Base-by-base conservation (phyloP, 2,329 filamentous ascomycete genomes). In the Botrytis fragariae region DNA sequence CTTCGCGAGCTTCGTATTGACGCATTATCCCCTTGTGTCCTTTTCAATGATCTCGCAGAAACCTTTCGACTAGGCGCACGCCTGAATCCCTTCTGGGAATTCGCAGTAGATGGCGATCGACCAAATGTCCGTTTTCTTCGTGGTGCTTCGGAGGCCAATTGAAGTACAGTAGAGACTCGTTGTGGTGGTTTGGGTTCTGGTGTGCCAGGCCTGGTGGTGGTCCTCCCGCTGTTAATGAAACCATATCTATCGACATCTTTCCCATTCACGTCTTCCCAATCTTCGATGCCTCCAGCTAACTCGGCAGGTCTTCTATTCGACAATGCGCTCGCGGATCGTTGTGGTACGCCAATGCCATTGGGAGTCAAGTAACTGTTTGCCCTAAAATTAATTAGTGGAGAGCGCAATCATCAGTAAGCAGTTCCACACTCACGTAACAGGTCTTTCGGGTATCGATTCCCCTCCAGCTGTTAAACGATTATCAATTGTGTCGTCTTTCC, bases 161-260 rank as follows among this genome's bases (percentile, higher is more conserved):
- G 79, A 20, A 81, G 74, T 35, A 79, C 74, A 0, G 79, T 82
- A 14, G 79, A 80, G 35, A 79, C 77, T 57, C 79, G 77, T 54
- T 81, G 78, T n/a, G 78, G 78, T 12, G 79, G 76, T 73, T 77
- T 77, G 37, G 77, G 75, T 65, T 79, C 78, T n/a, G 80, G 79
- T n/a, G 79, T 79, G 75, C 83, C 83, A 25, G 84, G 81, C 72
- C 81, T 80, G 39, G 82, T 80, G 29, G 78, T 65, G 75, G 83
- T 81, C 42, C 82, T 78, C 45, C 84, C 84, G 61, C 83, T 79
- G 70, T 81, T 86, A 78, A 92, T 92, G 82, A 92, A 92, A 74
- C 90, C 90, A 79, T 91, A 92, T 79, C 90, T 86, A 82, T 92
- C 90, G 75, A 92, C 87, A 79, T 89, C 87, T 68, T 83, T 84